Base-by-base conservation (phyloP, 805 yeast species). In the Blastobotrys mokoenaii region DNA sequence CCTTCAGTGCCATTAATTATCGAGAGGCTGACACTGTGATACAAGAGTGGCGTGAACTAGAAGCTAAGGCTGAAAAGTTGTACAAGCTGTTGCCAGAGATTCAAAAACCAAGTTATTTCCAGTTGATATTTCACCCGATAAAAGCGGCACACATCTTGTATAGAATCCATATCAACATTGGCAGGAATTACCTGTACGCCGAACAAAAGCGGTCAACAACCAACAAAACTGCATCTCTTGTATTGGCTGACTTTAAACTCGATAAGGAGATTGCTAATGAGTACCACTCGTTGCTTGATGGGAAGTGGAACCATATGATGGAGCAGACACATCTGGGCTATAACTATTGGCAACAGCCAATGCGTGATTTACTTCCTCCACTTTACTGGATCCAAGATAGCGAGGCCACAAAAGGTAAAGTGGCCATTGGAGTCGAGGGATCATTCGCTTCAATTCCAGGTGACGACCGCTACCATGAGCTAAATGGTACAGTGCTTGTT, bases 291-390 rank as follows among this genome's bases (percentile, higher is more conserved):
- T 25, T 49, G 25, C 40, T 49, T 10, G 46, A 39, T 30, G 52
- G 52, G 16, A 46, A 47, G 35, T 49, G 50, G 52, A 44, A 49
- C 38, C 52, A 49, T 20, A 46, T 49, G 42, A 40, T 49, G 48
- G 45, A 40, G 18, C 50, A 49, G 45, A 43, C 52, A 9, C 52
- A 49, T 38, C 25, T 49, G 11, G 52, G 52, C 10, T 49, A 43
- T 15, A 36, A 29, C 11, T 46, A 44, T 25, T 35, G 40, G 42
- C 52, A 48, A 37, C 50, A 48, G 44, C 51, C 51, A 7, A 34
- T 43, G 42, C 27, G 46, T 4, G 50, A 48, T 33, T 35, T 44
- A 20, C 45, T 43, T 9, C 51, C 51, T 6, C 50, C 50, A 8
- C 18, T 48, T 16, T 6, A 20, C 4, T 45, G n/a, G 25, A 38